Evolutionary conservation across 1,139 yeast genomes (phyloP), one percentile per base, ranked within the genome.

Genomic region (Taphrina wiesneri): DNA sequence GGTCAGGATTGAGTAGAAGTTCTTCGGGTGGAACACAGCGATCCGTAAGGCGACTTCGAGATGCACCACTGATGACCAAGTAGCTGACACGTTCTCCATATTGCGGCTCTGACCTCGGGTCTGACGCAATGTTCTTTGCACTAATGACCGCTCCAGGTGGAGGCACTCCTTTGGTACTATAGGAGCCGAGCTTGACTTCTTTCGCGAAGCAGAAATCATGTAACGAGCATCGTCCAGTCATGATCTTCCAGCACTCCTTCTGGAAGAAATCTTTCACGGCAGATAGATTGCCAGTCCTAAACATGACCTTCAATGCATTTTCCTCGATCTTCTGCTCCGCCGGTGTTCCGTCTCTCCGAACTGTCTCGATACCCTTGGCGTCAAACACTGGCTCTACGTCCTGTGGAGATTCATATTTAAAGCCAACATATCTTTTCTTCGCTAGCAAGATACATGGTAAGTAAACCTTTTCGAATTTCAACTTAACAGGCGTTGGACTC

Each of bases 301-400:
- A 93, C 4, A 93, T 76, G 0, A 85, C 79, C 49, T 67, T 64
- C 9, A 93, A 76, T 0, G 88, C 78, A 69, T 84, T 83, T 69
- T 90, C 96, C 28, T 90, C 86, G 49, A 93, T 85, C 72, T 87
- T 87, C 75, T 85, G 96, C 71, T 89, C 96, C 0, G 96, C 96
- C 0, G 96, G 96, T 19, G 92, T 88, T 0, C 97, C 98, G 76
- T 93, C 99, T 70, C 99, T 79, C 69, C 99, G 76, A 0, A 93
- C 88, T 0, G 98, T 93, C 75, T 93, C 99, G 19, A 90, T 91
- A 0, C 99, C 99, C 72, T 93, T 93, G 1, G 99, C 97, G 77
- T 93, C 98, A 75, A 93, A 92, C 34, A 77, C 81, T 0, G 97
- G 90, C 6, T 70, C 76, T 2, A 65, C 71, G 71, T 88, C 92